These are phyloP conservation scores for Boletus sp. DNA, from an alignment of 768 basidiomycete species.

Conservation along the genomic window DNA sequence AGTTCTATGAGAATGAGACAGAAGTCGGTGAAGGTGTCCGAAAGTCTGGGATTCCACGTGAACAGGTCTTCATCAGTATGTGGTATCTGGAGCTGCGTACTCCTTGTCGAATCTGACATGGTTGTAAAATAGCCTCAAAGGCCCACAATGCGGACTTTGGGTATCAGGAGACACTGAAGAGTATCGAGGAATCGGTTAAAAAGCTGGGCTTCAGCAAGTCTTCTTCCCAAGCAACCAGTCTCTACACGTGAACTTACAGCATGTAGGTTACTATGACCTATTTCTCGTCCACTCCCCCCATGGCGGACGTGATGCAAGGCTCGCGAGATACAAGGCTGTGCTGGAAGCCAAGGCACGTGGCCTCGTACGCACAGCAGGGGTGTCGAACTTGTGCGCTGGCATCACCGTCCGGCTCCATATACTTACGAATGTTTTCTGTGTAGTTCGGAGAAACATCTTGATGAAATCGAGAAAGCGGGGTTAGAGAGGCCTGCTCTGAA, in stretches of 20 bases:
- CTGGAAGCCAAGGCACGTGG: constrained; percentile 34
- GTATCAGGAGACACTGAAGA: constrained; percentile 14
- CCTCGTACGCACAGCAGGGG: constrained; percentile 39
- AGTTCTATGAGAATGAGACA: constrained; percentile 24
- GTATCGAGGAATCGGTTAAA: constrained; percentile 22
- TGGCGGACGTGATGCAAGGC: constrained; percentile 36
- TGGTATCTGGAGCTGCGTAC: not conserved
- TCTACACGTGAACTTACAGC: not conserved
- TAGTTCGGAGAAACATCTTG: constrained; percentile 27
- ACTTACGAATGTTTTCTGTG: not conserved
- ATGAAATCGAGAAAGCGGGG: constrained; percentile 24
- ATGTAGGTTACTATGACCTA: constrained; percentile 43
- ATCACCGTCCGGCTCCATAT: not conserved
- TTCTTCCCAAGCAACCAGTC: not conserved
- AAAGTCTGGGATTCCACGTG: constrained; percentile 20
- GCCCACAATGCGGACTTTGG: constrained; percentile 1
- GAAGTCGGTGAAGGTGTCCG: constrained; percentile 27
- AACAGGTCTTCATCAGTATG: constrained; percentile 31
- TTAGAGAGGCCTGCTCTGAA: constrained; percentile 30
- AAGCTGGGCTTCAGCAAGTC: constrained; percentile 20
- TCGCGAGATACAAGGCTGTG: constrained; percentile 41
- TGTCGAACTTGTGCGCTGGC: constrained; percentile 44
- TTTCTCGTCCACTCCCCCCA: constrained; percentile 45
- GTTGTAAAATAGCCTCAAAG: constrained; percentile 22
- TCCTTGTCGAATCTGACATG: not conserved